phyloP scores from a whole-genome alignment of 768 basidiomycete genomes.

The Hericium alpestre region DNA sequence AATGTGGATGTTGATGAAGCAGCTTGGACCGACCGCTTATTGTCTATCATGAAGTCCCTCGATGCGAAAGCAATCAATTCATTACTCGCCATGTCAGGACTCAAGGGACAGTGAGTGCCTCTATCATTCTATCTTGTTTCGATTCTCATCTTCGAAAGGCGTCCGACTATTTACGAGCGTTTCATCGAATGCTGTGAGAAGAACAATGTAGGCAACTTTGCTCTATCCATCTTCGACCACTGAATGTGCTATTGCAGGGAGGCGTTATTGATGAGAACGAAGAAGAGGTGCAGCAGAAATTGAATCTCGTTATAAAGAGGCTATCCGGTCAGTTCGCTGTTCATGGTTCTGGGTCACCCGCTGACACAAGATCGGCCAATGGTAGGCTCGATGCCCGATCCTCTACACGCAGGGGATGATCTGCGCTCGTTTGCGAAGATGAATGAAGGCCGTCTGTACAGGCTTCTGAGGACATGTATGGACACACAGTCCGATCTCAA shows the following conservation, averaged over 20 bases:
- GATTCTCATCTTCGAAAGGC: constrained; percentile 26
- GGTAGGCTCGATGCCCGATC: constrained; percentile 52
- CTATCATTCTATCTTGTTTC: background rate
- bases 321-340: constrained; percentile 44
- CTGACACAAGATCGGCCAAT: background rate
- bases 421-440: constrained; percentile 72
- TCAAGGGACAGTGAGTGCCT: constrained; percentile 50
- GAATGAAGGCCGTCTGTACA: constrained; percentile 82
- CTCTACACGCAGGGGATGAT: constrained; percentile 68
- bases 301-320: constrained; percentile 45
- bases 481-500: constrained; percentile 81
- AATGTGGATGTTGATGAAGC: constrained; percentile 58
- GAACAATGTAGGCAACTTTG: constrained; percentile 61
- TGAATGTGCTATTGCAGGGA: constrained; percentile 41
- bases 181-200: constrained; percentile 66
- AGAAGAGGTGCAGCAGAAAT: constrained; percentile 42
- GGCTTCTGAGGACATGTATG: constrained; percentile 68
- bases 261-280: constrained; percentile 84
- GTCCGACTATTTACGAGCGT: constrained; percentile 59
- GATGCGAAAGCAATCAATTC: constrained; percentile 46
- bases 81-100: constrained; percentile 48
- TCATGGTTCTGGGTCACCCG: background rate
- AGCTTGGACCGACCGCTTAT: constrained; percentile 76
- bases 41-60: constrained; percentile 62
- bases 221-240: background rate